phyloP scores from a whole-genome alignment of 768 basidiomycete species.

The Phylloporus arenicola region DNA sequence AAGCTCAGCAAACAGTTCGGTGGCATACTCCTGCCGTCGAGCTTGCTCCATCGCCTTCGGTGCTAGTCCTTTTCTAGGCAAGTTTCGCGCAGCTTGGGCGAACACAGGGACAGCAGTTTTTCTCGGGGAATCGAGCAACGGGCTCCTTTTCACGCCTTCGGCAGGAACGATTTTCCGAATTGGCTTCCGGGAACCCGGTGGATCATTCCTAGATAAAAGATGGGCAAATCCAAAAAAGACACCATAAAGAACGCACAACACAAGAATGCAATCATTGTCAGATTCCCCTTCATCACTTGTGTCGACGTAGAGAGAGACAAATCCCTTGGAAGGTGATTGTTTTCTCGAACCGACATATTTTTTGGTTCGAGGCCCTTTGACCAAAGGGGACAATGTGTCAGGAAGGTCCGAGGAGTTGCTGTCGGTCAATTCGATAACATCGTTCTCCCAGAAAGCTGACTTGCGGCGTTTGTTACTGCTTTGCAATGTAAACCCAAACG shows the following conservation, averaged over 20 bases:
- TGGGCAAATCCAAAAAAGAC: conserved; percentile 1
- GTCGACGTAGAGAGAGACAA: conserved; percentile 24
- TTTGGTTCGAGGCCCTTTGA: conserved; percentile 10
- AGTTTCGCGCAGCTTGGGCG: conserved; percentile 6
- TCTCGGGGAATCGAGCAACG: conserved; percentile 10
- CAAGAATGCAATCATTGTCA: conserved; percentile 36
- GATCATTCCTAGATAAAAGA: conserved; percentile 38
- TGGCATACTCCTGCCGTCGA: conserved; percentile 48
- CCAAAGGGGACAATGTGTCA: conserved; percentile 19
- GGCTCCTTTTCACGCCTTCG: conserved; percentile 1
- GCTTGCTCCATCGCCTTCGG: conserved; percentile 39
- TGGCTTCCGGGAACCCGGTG: conserved; percentile 44
- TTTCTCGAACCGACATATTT: conserved; percentile 5
- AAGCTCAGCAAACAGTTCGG: conserved; percentile 53
- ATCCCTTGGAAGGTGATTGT: neutral
- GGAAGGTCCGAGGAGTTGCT: conserved; percentile 24
- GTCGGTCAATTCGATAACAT: conserved; percentile 30
- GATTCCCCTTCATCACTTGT: conserved; percentile 29
- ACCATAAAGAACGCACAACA: conserved; percentile 29
- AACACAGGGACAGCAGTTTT: conserved; percentile 1
- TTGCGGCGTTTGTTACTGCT: neutral
- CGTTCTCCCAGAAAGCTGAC: conserved; percentile 1
- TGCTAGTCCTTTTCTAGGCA: conserved; percentile 24
- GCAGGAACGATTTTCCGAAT: conserved; percentile 20
- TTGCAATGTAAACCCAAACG: neutral